Base-by-base conservation (phyloP, 2,329 filamentous ascomycete species). In the Coleophoma eucalyptorum region DNA sequence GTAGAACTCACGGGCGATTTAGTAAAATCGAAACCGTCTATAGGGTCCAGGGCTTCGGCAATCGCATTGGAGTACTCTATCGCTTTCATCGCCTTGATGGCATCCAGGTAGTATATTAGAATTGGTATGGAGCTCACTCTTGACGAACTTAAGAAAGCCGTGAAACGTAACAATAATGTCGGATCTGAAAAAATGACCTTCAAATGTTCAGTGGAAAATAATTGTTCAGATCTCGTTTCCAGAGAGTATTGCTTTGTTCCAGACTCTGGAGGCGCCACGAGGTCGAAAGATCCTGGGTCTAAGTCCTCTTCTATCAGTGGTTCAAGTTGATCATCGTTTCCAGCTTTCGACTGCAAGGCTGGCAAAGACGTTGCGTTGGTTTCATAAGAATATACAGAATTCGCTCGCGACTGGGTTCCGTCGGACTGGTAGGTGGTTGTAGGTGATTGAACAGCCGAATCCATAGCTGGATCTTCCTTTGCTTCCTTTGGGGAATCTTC, bases 1-100 rank as follows among this genome's bases (percentile, higher is more conserved):
- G 83, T 86, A 2, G 72, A 67, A 12, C 72, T 71, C 1, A 80
- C 72, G 2, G 69, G 65, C 3, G 73, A 69, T 0, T 74, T 63
- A 0, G 79, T 82, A 50, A 86, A 86, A 2, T 77, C 75, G 32
- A 80, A 69, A 0, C 74, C 78, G 4, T 74, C 66, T 13, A 87
- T 76, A 0, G 75, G 74, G 26, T 80, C 74, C 8, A 89, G 71
- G 2, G 82, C 76, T 53, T 80, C 77, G 2, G 83, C 77, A 34
- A 90, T 76, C 0, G 84, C 80, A 64, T 91, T 89, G 18, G 85
- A 79, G 59, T 90, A 90, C 33, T 77, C 75, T 51, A 91, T 83
- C 2, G 87, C 86, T 57, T 82, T 80, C 12, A 89, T 67, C 1
- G 87, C 86, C 62, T 91, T 92, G 51, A 83, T 66, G 0, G 85